A percentile compares a stretch with the other conserved stretches of the same genome.
Evolutionary conservation across 148 eudicot genomes (phyloP).

Genomic region (Diospyros lotus): DNA sequence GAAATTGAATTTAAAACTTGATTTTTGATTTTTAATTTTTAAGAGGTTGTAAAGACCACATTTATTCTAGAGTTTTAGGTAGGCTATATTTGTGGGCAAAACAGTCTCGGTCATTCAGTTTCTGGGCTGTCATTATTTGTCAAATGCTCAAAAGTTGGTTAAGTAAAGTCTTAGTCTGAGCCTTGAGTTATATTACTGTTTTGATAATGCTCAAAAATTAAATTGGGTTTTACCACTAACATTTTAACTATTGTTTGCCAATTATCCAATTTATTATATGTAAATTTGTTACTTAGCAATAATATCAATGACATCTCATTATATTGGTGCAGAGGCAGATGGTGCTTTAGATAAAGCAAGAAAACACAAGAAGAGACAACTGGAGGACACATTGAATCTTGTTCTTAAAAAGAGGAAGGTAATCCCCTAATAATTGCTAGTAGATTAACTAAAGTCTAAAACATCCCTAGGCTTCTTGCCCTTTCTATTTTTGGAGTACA

Average conservation of each 20-base stretch:
- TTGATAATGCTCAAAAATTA: too few species aligned
- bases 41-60: background rate
- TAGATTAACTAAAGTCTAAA: background rate
- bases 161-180: background rate
- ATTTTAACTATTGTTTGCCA: too few species aligned
- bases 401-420: slow-evolving; percentile 90
- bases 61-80: background rate
- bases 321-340: slow-evolving; percentile 72
- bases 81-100: background rate
- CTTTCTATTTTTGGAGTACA: too few species aligned
- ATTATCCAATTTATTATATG: too few species aligned
- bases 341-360: slow-evolving; percentile 99
- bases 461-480: too few species aligned
- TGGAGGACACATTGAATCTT: slow-evolving; percentile 82
- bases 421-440: slow-evolving; percentile 6
- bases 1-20: background rate
- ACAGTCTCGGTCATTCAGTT: background rate
- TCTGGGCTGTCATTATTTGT: background rate
- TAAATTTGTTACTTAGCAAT: too few species aligned
- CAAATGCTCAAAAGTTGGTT: background rate
- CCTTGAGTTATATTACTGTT: too few species aligned
- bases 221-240: too few species aligned
- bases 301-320: background rate
- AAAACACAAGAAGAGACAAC: slow-evolving; percentile 97
- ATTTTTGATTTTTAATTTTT: background rate